Percentiles rank a stretch among this genome's conserved stretches.
Conservation (phyloP, 2,329 filamentous ascomycete species). For the Penicillium sp. region DNA sequence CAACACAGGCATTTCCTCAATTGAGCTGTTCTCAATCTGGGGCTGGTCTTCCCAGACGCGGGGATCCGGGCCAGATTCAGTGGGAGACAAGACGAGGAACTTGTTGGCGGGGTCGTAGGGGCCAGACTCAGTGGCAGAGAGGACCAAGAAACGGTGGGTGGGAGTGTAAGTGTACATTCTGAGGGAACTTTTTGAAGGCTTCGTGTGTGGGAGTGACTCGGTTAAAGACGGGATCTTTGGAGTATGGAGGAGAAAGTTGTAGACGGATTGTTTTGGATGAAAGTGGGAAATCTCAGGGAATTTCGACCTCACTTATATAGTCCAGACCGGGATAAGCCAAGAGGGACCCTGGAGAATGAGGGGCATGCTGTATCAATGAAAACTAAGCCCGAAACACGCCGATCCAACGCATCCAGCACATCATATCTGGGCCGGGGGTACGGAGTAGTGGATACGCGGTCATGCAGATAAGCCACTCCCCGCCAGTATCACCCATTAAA, state of each 20-base stretch:
- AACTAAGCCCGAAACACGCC: slow-evolving; percentile 16
- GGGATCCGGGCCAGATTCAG: slow-evolving; percentile 23
- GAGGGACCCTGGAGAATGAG: slow-evolving; percentile 19
- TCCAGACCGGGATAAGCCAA: slow-evolving; percentile 13
- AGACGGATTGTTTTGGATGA: background rate
- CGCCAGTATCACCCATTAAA: slow-evolving; percentile 18
- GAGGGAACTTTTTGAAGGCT: slow-evolving; percentile 4
- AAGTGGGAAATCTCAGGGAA: slow-evolving; percentile 8
- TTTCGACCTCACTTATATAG: slow-evolving; percentile 25
- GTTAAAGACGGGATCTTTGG: slow-evolving; percentile 4
- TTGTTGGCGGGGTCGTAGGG: slow-evolving; percentile 17
- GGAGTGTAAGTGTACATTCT: slow-evolving; percentile 28
- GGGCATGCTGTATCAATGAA: slow-evolving; percentile 20
- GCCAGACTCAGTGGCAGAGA: slow-evolving; percentile 17
- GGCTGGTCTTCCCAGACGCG: slow-evolving; percentile 16
- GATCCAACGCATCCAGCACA: slow-evolving; percentile 19
- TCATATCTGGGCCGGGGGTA: slow-evolving; percentile 14
- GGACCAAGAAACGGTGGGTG: slow-evolving; percentile 27
- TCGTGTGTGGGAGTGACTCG: background rate
- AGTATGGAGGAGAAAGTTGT: background rate
- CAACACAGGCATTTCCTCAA: slow-evolving; percentile 9
- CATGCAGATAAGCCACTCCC: slow-evolving; percentile 15
- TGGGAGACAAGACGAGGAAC: slow-evolving; percentile 26
- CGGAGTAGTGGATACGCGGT: slow-evolving; percentile 17
- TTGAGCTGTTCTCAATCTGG: slow-evolving; percentile 9